A percentile compares a stretch with the other conserved stretches of the same genome.
phyloP scores from a whole-genome alignment of 805 yeast species.

The Wickerhamomyces ciferrii region DNA sequence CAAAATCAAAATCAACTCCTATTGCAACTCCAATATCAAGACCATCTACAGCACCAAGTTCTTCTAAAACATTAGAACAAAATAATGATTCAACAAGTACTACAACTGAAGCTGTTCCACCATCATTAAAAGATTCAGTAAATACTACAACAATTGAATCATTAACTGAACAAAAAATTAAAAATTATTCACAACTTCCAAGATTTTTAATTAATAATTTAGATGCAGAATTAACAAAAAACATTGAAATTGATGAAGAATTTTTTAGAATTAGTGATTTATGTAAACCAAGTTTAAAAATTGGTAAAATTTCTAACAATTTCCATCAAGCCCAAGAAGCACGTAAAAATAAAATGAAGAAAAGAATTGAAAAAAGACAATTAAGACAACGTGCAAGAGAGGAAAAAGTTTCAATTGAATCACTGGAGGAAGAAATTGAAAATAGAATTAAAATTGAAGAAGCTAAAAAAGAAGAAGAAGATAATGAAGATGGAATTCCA shows the following conservation, averaged over 20 bases:
- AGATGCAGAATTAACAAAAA: slow-evolving; percentile 25
- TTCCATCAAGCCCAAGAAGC: slow-evolving; percentile 55
- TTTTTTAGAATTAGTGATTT: slow-evolving; percentile 62
- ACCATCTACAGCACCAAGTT: slow-evolving; percentile 11
- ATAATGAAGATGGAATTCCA: slow-evolving; percentile 1
- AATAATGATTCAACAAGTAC: not conserved
- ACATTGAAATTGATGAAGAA: slow-evolving; percentile 45
- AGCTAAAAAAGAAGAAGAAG: slow-evolving; percentile 20
- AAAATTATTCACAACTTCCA: slow-evolving; percentile 30
- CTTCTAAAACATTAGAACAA: slow-evolving; percentile 5
- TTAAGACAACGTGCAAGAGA: slow-evolving; percentile 35
- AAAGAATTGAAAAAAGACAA: slow-evolving; percentile 28
- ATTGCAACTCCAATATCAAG: slow-evolving; percentile 12
- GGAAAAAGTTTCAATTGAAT: slow-evolving; percentile 16
- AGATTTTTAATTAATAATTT: slow-evolving; percentile 34
- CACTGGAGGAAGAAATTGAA: slow-evolving; percentile 9
- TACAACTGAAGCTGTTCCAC: too few species aligned
- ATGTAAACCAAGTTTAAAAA: slow-evolving; percentile 61
- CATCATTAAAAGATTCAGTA: too few species aligned
- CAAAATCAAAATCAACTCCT: slow-evolving; percentile 7
- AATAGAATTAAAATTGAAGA: slow-evolving; percentile 16
- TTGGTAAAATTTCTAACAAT: slow-evolving; percentile 60
- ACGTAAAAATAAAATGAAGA: slow-evolving; percentile 26
- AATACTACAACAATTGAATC: not conserved
- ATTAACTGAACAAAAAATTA: slow-evolving; percentile 12